These are phyloP conservation scores for Leccinum pallidistipes DNA, from an alignment of 1,284 basidiomycete species.

Conservation along the genomic window DNA sequence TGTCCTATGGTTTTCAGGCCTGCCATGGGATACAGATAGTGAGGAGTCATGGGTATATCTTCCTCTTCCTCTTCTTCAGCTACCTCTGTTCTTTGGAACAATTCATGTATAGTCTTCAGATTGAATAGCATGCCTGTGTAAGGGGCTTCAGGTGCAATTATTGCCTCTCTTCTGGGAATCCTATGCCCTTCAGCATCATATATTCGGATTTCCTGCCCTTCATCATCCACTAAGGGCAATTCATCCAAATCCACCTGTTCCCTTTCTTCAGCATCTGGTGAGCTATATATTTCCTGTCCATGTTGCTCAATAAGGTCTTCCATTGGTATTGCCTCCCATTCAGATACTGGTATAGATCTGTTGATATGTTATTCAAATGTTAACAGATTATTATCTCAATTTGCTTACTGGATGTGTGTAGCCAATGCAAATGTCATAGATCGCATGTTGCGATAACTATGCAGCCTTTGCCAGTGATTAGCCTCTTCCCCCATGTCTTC, in stretches of 20 bases:
- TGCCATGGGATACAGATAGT: conserved; percentile 9
- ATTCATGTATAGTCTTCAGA: not conserved
- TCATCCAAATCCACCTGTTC: not conserved
- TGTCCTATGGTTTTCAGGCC: not conserved
- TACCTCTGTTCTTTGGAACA: not conserved
- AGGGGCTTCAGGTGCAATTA: not conserved
- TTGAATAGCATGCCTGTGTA: conserved; percentile 4
- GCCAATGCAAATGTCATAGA: conserved; percentile 3
- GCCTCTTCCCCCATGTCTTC: not conserved
- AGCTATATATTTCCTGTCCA: conserved; percentile 1
- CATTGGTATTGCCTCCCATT: not conserved
- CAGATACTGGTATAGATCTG: not conserved
- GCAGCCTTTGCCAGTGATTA: not conserved
- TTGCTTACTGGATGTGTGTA: conserved; percentile 5
- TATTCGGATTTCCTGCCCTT: not conserved
- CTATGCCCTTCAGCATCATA: not conserved
- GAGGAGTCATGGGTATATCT: not conserved
- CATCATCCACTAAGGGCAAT: not conserved
- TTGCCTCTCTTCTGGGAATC: not conserved
- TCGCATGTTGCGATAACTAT: not conserved
- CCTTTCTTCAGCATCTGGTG: not conserved
- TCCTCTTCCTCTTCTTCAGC: not conserved
- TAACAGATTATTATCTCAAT: not conserved
- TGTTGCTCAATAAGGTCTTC: not conserved
- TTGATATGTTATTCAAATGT: not conserved